A percentile compares a stretch with the other conserved stretches of the same genome.
Evolutionary conservation across 2,329 filamentous ascomycete genomes (phyloP).

Genomic region (Hortaea sp.): DNA sequence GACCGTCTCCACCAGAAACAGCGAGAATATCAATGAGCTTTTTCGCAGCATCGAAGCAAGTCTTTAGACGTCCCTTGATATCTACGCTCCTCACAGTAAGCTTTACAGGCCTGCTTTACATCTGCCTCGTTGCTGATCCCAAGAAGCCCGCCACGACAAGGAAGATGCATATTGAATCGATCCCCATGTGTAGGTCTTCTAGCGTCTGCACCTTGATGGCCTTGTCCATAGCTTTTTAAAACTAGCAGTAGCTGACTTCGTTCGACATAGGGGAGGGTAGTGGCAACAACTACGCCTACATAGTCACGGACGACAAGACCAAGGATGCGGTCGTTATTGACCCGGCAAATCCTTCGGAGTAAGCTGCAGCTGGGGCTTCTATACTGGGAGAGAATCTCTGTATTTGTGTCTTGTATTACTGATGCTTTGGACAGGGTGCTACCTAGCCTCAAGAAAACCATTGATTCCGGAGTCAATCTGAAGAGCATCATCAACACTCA

Average conservation of each 20-base stretch:
- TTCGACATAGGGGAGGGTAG: conserved; percentile 57
- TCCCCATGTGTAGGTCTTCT: conserved; percentile 66
- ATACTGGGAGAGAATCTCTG: too few species aligned
- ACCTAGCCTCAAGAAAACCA: conserved; percentile 61
- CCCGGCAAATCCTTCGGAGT: conserved; percentile 71
- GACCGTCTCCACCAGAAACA: too few species aligned
- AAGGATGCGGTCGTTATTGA: conserved; percentile 57
- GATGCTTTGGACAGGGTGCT: conserved; percentile 39
- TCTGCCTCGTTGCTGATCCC: conserved; percentile 13
- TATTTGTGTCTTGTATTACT: not conserved
- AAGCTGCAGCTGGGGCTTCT: conserved; percentile 22
- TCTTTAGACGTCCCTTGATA: conserved; percentile 9
- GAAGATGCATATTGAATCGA: conserved; percentile 74
- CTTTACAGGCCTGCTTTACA: conserved; percentile 9
- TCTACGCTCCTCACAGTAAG: conserved; percentile 15
- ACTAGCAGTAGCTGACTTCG: not conserved
- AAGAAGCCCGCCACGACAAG: conserved; percentile 12
- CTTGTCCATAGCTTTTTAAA: conserved; percentile 8
- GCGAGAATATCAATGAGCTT: conserved; percentile 9
- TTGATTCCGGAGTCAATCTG: conserved; percentile 65
- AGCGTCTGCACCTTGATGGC: conserved; percentile 14
- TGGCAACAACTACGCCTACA: conserved; percentile 75
- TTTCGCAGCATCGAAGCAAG: conserved; percentile 7
- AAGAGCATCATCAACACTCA: conserved; percentile 93
- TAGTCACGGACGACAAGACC: conserved; percentile 41